Conservation (phyloP, 495 filamentous ascomycete genomes). For the Talaromyces nanjingensis region DNA sequence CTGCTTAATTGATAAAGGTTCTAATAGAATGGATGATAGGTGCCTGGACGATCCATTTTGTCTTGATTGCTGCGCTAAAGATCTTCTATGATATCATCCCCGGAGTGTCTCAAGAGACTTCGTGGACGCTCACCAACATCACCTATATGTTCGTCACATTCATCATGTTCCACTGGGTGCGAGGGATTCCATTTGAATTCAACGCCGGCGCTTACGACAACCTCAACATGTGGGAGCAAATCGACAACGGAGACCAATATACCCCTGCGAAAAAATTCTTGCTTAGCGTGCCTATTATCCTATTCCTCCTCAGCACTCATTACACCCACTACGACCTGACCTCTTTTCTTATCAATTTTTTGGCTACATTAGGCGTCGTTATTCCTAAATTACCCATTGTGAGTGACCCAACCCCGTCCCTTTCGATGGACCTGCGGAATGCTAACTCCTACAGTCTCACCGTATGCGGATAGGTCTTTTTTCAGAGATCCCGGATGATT, state of each 20-base stretch:
- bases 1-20: too few relatives aligned
- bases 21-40: slow-evolving; percentile 50
- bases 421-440: background rate
- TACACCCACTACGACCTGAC: slow-evolving; percentile 96
- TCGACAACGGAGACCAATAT: slow-evolving; percentile 98
- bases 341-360: slow-evolving; percentile 94
- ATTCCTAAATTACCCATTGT: slow-evolving; percentile 95
- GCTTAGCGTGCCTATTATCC: slow-evolving; percentile 82
- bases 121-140: slow-evolving; percentile 98
- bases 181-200: slow-evolving; percentile 97
- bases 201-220: slow-evolving; percentile 99
- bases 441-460: slow-evolving; percentile 36
- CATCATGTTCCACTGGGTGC: slow-evolving; percentile 98
- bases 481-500: slow-evolving; percentile 36
- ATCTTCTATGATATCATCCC: slow-evolving; percentile 95
- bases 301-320: slow-evolving; percentile 95
- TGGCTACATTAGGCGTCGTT: slow-evolving; percentile 84
- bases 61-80: slow-evolving; percentile 83
- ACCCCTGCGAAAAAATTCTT: slow-evolving; percentile 98
- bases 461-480: slow-evolving; percentile 45
- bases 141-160: slow-evolving; percentile 98
- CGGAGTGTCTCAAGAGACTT: slow-evolving; percentile 90
- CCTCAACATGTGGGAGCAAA: slow-evolving; percentile 99
- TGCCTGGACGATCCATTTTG: slow-evolving; percentile 94
- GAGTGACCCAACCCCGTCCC: slow-evolving; percentile 29